Conservation (phyloP, 1,139 yeast genomes). For the Saccharomyces hybrid region DNA sequence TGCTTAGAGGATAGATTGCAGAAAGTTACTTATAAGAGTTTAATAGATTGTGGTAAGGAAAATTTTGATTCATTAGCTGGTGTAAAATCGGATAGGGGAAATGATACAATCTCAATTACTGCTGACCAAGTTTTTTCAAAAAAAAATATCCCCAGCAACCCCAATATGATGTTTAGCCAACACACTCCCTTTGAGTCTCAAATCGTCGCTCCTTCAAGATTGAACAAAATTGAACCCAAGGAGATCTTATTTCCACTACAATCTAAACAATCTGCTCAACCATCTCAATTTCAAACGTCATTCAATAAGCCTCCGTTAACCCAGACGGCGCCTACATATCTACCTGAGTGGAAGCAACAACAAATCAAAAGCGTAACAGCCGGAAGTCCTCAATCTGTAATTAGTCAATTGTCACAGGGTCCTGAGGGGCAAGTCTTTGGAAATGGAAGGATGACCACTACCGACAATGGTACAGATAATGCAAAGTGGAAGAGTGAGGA, state of each 20-base stretch:
- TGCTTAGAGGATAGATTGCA: constrained; percentile 46
- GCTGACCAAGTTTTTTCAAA: background rate
- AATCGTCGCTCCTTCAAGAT: background rate
- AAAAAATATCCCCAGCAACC: background rate
- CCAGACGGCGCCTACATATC: background rate
- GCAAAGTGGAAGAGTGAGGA: background rate
- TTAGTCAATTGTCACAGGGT: background rate
- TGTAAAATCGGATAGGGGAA: background rate
- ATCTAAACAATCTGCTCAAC: background rate
- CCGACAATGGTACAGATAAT: background rate
- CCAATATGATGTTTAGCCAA: background rate
- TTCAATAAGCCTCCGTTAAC: background rate
- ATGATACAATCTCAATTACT: background rate
- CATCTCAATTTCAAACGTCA: background rate
- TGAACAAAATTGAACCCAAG: too few relatives aligned
- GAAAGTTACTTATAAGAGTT: constrained; percentile 16
- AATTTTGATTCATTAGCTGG: constrained; percentile 16
- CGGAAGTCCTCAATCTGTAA: background rate
- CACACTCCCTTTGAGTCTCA: background rate
- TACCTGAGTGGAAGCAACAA: background rate
- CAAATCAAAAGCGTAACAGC: background rate
- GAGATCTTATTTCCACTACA: background rate
- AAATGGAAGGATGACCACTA: background rate
- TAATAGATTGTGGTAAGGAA: constrained; percentile 35
- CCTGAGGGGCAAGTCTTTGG: background rate